Conservation (phyloP, 2,329 filamentous ascomycete species). For the Rhynchosporium graminicola region DNA sequence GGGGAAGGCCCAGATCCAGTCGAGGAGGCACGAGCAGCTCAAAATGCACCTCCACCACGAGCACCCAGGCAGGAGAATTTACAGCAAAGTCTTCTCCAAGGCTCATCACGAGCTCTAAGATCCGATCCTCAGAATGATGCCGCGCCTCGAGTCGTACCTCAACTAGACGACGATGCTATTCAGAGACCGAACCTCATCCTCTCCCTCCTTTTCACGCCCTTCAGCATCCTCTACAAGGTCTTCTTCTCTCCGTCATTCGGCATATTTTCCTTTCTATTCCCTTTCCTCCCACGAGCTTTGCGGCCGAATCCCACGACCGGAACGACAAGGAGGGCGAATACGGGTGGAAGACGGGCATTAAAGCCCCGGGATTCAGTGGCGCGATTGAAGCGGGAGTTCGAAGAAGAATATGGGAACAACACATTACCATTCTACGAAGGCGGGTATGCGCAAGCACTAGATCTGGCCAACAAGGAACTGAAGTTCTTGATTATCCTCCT, state of each 20-base stretch:
- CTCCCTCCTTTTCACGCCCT: conserved; percentile 76
- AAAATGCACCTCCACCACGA: conserved; percentile 61
- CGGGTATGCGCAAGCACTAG: conserved; percentile 88
- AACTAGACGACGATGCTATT: conserved; percentile 62
- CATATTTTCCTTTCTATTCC: conserved; percentile 74
- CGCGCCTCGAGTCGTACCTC: conserved; percentile 85
- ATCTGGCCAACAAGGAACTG: conserved; percentile 56
- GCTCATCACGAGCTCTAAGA: conserved; percentile 40
- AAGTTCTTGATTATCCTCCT: neutral
- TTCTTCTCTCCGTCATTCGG: conserved; percentile 65
- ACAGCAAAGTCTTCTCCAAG: conserved; percentile 54
- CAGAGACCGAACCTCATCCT: conserved; percentile 75
- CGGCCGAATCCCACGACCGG: conserved; percentile 57
- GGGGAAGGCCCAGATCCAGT: conserved; percentile 84
- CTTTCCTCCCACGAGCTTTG: conserved; percentile 72
- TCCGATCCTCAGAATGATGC: conserved; percentile 53
- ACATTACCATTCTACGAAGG: conserved; percentile 79
- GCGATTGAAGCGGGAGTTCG: conserved; percentile 88
- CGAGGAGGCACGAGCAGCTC: conserved; percentile 70
- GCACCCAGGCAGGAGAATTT: conserved; percentile 73
- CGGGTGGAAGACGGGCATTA: conserved; percentile 71
- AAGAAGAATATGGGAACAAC: conserved; percentile 82
- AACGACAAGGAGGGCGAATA: conserved; percentile 57
- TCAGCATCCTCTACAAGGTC: conserved; percentile 74
- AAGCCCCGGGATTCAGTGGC: conserved; percentile 86